Conservation (phyloP, 2,329 filamentous ascomycete species). For the Alternaria metachromatica region DNA sequence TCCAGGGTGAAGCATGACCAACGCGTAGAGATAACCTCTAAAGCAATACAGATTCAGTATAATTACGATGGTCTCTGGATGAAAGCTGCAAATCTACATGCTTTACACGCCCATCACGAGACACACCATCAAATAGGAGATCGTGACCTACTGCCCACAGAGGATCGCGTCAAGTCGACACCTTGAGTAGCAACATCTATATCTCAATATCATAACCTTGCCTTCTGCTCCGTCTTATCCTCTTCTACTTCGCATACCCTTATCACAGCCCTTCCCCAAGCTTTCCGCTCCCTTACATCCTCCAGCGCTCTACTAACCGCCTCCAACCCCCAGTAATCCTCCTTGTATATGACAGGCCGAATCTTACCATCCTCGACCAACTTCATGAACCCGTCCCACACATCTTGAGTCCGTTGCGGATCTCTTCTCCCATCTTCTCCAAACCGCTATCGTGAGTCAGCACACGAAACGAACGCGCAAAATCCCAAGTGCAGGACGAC, state of each 20-base stretch:
- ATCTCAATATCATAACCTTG: background rate
- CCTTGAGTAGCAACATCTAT: background rate
- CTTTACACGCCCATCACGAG: background rate
- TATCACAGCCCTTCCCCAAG: conserved; percentile 66
- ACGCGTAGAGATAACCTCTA: background rate
- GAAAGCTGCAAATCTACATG: background rate
- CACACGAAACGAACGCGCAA: background rate
- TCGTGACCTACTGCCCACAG: background rate
- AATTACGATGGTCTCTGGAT: no score
- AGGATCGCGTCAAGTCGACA: background rate
- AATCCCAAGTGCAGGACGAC: background rate
- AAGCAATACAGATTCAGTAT: no score
- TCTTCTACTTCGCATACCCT: conserved; percentile 44
- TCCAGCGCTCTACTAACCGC: conserved; percentile 59
- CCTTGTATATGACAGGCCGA: conserved; percentile 59
- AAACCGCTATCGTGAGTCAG: conserved; percentile 54
- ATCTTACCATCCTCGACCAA: conserved; percentile 58
- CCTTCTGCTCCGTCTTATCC: background rate
- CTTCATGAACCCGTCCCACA: conserved; percentile 60
- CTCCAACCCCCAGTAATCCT: conserved; percentile 58
- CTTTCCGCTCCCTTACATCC: conserved; percentile 58
- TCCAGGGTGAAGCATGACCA: background rate
- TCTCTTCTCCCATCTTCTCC: conserved; percentile 62
- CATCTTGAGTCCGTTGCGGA: conserved; percentile 55
- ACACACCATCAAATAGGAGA: background rate